Evolutionary conservation across 257 asterid species (phyloP).

Genomic region (Nemophila menziesii): DNA sequence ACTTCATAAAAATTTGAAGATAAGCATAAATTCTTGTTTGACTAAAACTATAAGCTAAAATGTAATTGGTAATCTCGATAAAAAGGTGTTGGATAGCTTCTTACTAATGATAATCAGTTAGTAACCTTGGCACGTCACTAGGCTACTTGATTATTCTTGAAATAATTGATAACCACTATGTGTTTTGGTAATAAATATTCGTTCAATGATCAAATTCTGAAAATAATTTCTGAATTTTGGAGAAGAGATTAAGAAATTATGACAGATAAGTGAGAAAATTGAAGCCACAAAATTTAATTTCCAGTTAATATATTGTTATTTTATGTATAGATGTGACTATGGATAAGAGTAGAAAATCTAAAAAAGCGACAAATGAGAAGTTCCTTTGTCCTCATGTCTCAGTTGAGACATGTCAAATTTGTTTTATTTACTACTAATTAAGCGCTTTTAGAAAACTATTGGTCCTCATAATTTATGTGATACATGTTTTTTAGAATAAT

Average conservation of each 20-base stretch:
- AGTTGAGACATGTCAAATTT: background rate
- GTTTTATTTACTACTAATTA: background rate
- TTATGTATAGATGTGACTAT: slow-evolving; percentile 3
- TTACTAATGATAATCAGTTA: background rate
- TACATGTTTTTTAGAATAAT: background rate
- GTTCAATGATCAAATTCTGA: slow-evolving; percentile 5
- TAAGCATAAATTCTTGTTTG: background rate
- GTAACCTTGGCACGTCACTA: background rate
- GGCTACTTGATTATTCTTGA: background rate
- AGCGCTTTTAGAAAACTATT: background rate
- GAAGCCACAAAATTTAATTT: slow-evolving; percentile 62
- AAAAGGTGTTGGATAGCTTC: background rate
- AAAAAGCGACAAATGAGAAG: slow-evolving; percentile 16
- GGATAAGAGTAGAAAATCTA: slow-evolving; percentile 29
- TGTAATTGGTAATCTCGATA: background rate
- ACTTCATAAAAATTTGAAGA: background rate
- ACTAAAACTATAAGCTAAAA: background rate
- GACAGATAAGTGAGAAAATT: slow-evolving; percentile 19
- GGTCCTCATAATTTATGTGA: slow-evolving; percentile 14
- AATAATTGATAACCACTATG: background rate
- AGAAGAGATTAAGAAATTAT: slow-evolving; percentile 8
- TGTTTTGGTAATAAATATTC: slow-evolving; percentile 4
- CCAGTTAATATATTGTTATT: too few species aligned
- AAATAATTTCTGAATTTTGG: background rate
- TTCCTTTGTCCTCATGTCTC: slow-evolving; percentile 1